Evolutionary conservation across 2,329 filamentous ascomycete species (phyloP).

Genomic region (Didymella arachidicola): DNA sequence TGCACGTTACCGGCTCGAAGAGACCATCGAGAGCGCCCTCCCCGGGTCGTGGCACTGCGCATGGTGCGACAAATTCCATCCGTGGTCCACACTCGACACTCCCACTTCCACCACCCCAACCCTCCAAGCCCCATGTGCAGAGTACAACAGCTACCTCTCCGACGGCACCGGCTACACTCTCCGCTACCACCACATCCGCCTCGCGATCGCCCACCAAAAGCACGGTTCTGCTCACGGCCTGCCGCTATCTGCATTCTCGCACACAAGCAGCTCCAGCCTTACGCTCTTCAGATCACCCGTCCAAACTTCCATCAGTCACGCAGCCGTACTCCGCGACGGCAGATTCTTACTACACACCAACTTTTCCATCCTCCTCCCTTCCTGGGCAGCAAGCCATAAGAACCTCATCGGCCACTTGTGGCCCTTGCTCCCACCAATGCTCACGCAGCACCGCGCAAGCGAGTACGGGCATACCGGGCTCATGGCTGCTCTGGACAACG

Average conservation of each 20-base stretch:
- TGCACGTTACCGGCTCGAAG: constrained; percentile 33
- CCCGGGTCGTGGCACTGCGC: constrained; percentile 45
- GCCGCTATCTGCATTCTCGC: constrained; percentile 26
- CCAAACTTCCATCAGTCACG: constrained; percentile 19
- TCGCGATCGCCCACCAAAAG: constrained; percentile 32
- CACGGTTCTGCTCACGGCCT: constrained; percentile 39
- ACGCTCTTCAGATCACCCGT: constrained; percentile 29
- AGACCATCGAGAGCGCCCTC: constrained; percentile 44
- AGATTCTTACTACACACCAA: constrained; percentile 33
- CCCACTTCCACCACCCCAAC: constrained; percentile 22
- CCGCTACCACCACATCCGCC: constrained; percentile 40
- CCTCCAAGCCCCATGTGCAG: constrained; percentile 29
- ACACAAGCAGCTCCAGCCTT: constrained; percentile 16
- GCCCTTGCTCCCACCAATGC: constrained; percentile 35
- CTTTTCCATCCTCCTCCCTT: constrained; percentile 29
- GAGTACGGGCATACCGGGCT: constrained; percentile 36
- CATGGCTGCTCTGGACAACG: constrained; percentile 32
- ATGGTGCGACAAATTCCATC: constrained; percentile 47
- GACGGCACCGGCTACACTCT: constrained; percentile 30
- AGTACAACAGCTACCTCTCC: constrained; percentile 40
- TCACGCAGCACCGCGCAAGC: constrained; percentile 37
- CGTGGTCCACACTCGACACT: constrained; percentile 23
- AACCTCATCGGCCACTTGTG: constrained; percentile 26
- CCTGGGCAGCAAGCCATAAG: constrained; percentile 17
- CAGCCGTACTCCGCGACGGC: constrained; percentile 26